Percentiles rank a stretch among this genome's conserved stretches.
Evolutionary conservation across 805 yeast genomes (phyloP).

Genomic region (Saturnispora bothae): DNA sequence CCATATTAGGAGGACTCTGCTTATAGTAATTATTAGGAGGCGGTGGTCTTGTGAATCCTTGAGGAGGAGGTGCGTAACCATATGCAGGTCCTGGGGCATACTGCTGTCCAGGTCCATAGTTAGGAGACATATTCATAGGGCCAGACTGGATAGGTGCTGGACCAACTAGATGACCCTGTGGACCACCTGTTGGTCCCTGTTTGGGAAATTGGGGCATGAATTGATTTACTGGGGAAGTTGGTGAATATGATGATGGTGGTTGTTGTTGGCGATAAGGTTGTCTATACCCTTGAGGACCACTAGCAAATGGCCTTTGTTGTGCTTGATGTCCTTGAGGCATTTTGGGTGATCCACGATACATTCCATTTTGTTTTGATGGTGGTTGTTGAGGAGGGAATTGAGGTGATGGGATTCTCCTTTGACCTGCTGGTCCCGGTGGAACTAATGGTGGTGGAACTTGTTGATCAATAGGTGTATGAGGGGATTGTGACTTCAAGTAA

Average conservation of each 20-base stretch:
- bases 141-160: too few species aligned
- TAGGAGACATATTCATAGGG: too few species aligned
- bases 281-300: not conserved
- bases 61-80: slow-evolving; percentile 1
- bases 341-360: not conserved
- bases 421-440: slow-evolving; percentile 1
- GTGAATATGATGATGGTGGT: slow-evolving; percentile 4
- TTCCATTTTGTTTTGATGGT: not conserved
- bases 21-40: too few species aligned
- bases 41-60: slow-evolving; percentile 10
- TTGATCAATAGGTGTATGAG: slow-evolving; percentile 12
- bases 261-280: slow-evolving; percentile 9
- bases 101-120: not conserved
- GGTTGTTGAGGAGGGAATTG: not conserved
- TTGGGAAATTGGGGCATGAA: slow-evolving; percentile 9
- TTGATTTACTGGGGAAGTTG: slow-evolving; percentile 10
- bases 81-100: slow-evolving; percentile 8
- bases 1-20: not conserved
- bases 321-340: slow-evolving; percentile 8
- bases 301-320: slow-evolving; percentile 2
- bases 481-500: slow-evolving; percentile 8
- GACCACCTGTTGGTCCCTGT: not conserved
- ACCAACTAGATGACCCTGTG: not conserved
- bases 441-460: slow-evolving; percentile 10
- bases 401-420: not conserved